Conservation (phyloP, 2,329 filamentous ascomycete genomes). For the Plenodomus biglobosus region DNA sequence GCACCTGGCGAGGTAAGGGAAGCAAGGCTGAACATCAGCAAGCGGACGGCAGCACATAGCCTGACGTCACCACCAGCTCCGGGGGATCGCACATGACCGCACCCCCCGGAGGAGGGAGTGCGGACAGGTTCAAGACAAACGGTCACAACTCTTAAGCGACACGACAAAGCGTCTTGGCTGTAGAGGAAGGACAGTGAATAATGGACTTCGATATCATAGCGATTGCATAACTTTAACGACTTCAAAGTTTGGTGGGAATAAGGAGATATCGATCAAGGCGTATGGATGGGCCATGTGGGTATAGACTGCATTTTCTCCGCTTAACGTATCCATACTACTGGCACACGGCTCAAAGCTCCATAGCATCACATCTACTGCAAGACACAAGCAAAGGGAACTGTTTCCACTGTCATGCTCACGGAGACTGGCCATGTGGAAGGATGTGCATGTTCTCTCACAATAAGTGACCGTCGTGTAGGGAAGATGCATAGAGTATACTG, state of each 20-base stretch:
- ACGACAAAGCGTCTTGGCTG: background rate
- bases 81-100: slow-evolving; percentile 7
- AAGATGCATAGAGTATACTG: no score
- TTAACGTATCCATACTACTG: slow-evolving; percentile 2
- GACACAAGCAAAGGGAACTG: background rate
- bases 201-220: background rate
- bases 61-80: slow-evolving; percentile 17
- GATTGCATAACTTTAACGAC: background rate
- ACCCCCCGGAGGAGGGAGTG: slow-evolving; percentile 1
- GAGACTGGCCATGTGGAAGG: no score
- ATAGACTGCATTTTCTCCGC: slow-evolving; percentile 6
- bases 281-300: slow-evolving; percentile 2
- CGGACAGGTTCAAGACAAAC: background rate
- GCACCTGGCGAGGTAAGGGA: slow-evolving; percentile 93
- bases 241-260: background rate
- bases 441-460: no score
- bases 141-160: background rate
- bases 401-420: background rate
- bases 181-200: background rate
- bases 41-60: slow-evolving; percentile 28
- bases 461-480: no score
- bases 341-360: background rate
- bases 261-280: background rate
- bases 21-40: slow-evolving; percentile 83
- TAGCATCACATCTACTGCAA: background rate